These are phyloP conservation scores for Akanthomyces dipterigenus DNA, from an alignment of 2,329 filamentous ascomycete species.

Conservation along the genomic window DNA sequence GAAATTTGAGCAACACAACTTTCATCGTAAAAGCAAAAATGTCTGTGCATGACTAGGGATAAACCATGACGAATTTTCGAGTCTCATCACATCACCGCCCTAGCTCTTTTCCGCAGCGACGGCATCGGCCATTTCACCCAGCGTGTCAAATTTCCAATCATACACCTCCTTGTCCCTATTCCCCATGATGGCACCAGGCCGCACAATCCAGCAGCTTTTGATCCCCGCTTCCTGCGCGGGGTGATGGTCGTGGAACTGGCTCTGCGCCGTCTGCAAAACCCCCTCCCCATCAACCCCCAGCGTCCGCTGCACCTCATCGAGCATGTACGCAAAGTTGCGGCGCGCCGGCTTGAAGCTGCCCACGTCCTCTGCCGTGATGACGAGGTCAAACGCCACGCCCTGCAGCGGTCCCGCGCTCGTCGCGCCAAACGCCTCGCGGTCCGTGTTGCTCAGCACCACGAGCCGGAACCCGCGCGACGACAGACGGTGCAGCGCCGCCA, in stretches of 20 bases:
- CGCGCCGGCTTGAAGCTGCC: conserved; percentile 64
- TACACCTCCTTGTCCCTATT: conserved; percentile 34
- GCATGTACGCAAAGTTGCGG: conserved; percentile 60
- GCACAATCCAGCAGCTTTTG: conserved; percentile 54
- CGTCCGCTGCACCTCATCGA: conserved; percentile 44
- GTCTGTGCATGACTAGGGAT: neutral
- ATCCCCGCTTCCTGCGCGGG: conserved; percentile 55
- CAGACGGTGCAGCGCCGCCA: conserved; percentile 45
- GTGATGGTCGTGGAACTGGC: conserved; percentile 62
- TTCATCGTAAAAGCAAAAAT: neutral
- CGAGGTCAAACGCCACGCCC: conserved; percentile 48
- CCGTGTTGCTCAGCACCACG: conserved; percentile 51
- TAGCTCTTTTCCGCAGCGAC: conserved; percentile 30
- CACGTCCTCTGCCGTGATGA: conserved; percentile 65
- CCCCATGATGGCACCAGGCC: conserved; percentile 35
- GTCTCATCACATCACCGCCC: neutral
- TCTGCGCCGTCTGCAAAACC: conserved; percentile 62
- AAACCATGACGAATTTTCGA: neutral
- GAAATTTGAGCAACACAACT: neutral
- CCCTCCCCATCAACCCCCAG: conserved; percentile 49
- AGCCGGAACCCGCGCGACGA: conserved; percentile 46
- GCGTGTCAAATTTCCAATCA: conserved; percentile 49
- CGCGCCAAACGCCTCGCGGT: conserved; percentile 41
- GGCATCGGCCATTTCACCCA: conserved; percentile 52
- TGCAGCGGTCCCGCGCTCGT: conserved; percentile 40